phyloP scores from a whole-genome alignment of 257 asterid species.

The Parsonsia alboflavescens region DNA sequence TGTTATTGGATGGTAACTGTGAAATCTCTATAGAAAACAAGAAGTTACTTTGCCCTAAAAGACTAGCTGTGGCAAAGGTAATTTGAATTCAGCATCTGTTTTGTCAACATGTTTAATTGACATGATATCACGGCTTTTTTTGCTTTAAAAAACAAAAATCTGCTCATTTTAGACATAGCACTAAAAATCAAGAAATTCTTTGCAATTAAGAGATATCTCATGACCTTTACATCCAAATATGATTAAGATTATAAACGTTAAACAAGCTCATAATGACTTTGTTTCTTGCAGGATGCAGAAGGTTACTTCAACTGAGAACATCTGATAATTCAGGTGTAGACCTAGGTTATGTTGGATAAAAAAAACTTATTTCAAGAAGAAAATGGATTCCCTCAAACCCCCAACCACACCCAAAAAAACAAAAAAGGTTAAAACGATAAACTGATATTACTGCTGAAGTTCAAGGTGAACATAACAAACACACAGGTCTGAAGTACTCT shows the following conservation, averaged over 20 bases:
- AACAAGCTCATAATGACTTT: background rate
- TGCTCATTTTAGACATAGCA: background rate
- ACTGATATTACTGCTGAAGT: background rate
- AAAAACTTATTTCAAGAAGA: background rate
- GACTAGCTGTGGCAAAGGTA: background rate
- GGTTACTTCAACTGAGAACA: background rate
- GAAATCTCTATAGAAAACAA: background rate
- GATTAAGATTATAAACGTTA: background rate
- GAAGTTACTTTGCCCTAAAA: background rate
- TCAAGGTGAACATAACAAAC: background rate
- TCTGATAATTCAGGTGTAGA: background rate
- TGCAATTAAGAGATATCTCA: background rate
- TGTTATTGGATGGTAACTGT: background rate
- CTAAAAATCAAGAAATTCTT: background rate
- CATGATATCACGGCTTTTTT: background rate
- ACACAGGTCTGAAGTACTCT: background rate
- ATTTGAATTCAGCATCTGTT: background rate
- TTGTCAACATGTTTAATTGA: background rate
- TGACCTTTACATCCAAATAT: background rate
- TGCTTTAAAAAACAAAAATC: background rate
- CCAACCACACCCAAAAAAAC: background rate
- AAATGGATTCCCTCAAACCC: background rate
- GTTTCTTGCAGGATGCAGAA: background rate
- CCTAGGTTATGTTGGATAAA: background rate
- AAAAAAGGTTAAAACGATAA: background rate